Base-by-base conservation (phyloP, 2,329 filamentous ascomycete genomes). In the Dendrostoma leiphaemia region DNA sequence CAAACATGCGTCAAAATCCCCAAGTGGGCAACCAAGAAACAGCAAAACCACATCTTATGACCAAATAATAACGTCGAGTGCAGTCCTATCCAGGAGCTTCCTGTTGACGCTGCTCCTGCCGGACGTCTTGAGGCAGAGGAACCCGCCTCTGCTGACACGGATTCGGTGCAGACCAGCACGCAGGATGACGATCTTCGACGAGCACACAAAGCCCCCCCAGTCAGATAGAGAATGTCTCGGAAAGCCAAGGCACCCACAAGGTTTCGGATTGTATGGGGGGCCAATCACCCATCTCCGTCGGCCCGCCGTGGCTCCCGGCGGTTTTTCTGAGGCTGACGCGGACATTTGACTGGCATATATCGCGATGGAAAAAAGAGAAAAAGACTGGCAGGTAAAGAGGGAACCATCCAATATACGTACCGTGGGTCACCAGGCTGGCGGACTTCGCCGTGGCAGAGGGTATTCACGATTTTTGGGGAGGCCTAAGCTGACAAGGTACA, bases 401-500 rank as follows among this genome's bases (percentile, higher is more conserved):
- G 54, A 59, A 26, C 35, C 21, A 26, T 24, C 12, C 19, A 40
- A 21, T n/a, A n/a, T n/a, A n/a, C n/a, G n/a, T n/a, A n/a, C n/a
- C n/a, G n/a, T n/a, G n/a, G n/a, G n/a, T n/a, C n/a, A 26, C 9
- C 19, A 21, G 44, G 5, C 2, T 19, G 12, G 1, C 26, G 19
- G 6, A 46, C 15, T 35, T 48, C 35, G 51, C 26, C 47, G 40
- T 51, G 45, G 48, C 35, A 50, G 47, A 48, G 52, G 56, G 48
- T 58, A 55, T 58, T 55, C 56, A 55, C 52, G 52, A 51, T 51
- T 55, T 47, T 40, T 45, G 48, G 48, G 44, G 43, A 48, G 48
- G 52, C 55, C 56, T 55, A 55, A 44, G 49, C 51, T 55, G 56
- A 58, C 52, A 50, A 52, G 38, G 52, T 55, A 55, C 52, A 58